Evolutionary conservation across 73 alveolate genomes (phyloP).

Genomic region (Diophrys appendiculata): DNA sequence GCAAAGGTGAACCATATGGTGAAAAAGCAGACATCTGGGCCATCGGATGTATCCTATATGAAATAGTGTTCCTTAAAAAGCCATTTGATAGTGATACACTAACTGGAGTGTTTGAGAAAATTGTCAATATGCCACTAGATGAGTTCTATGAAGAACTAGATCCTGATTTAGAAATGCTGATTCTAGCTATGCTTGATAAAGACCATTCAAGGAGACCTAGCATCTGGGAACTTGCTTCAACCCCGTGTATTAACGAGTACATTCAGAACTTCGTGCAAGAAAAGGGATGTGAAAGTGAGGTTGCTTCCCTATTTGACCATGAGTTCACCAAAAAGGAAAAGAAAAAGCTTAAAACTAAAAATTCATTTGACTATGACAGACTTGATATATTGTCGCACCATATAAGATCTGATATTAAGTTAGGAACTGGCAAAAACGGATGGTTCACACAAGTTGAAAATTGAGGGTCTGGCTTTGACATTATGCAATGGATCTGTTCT

Average conservation of each 20-base stretch:
- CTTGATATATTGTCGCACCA: slow-evolving; percentile 31
- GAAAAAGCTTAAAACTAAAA: neutral
- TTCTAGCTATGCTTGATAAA: slow-evolving; percentile 73
- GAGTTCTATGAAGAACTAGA: slow-evolving; percentile 64
- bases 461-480: slow-evolving; percentile 55
- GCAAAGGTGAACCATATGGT: slow-evolving; percentile 89
- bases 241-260: slow-evolving; percentile 69
- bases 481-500: slow-evolving; percentile 26
- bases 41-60: slow-evolving; percentile 95
- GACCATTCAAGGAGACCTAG: slow-evolving; percentile 90
- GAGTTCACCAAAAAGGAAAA: slow-evolving; percentile 9
- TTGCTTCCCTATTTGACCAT: slow-evolving; percentile 49
- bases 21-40: slow-evolving; percentile 98
- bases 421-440: slow-evolving; percentile 43
- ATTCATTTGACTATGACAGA: neutral
- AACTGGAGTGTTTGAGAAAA: slow-evolving; percentile 67
- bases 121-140: slow-evolving; percentile 54
- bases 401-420: slow-evolving; percentile 36
- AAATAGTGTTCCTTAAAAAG: slow-evolving; percentile 84
- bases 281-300: slow-evolving; percentile 64
- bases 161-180: slow-evolving; percentile 54
- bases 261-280: slow-evolving; percentile 67
- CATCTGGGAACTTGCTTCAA: slow-evolving; percentile 77
- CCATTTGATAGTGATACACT: slow-evolving; percentile 91
- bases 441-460: slow-evolving; percentile 56